Conservation (phyloP, 1,284 basidiomycete species). For the Sanghuangporus weigelae region DNA sequence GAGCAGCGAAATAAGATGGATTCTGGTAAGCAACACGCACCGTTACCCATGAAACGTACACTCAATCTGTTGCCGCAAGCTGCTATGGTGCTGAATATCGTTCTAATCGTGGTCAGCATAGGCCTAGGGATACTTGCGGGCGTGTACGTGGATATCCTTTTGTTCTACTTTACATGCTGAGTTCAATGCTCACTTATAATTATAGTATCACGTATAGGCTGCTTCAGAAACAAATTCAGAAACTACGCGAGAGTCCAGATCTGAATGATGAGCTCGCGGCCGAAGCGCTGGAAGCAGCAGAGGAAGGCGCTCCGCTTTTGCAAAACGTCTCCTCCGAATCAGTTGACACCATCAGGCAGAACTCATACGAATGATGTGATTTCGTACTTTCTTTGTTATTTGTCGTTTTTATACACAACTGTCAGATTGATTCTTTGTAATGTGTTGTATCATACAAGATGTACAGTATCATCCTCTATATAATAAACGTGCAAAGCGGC, state of each 20-base stretch:
- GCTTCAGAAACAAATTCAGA: constrained; percentile 55
- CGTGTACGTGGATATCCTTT: constrained; percentile 43
- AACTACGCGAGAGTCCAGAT: constrained; percentile 44
- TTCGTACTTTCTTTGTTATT: neutral
- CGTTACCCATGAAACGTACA: neutral
- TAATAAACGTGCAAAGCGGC: neutral
- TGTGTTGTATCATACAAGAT: constrained; percentile 6
- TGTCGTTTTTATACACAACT: neutral
- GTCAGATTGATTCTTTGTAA: neutral
- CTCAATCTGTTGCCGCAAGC: constrained; percentile 29
- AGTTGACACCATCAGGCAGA: constrained; percentile 3
- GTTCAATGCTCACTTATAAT: constrained; percentile 9
- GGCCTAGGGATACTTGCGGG: constrained; percentile 52
- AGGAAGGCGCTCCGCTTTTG: constrained; percentile 60
- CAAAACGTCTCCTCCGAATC: constrained; percentile 27
- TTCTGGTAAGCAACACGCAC: constrained; percentile 40
- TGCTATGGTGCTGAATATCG: constrained; percentile 59
- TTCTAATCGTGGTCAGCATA: constrained; percentile 54
- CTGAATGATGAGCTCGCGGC: constrained; percentile 51
- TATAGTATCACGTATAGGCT: constrained; percentile 58
- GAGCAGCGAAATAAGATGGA: constrained; percentile 73
- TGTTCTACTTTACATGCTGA: neutral
- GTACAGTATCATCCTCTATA: constrained; percentile 9
- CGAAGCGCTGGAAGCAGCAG: constrained; percentile 57
- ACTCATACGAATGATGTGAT: neutral